Evolutionary conservation across 345 rosid genomes (phyloP).

Genomic region (Hypericum androsaemum): DNA sequence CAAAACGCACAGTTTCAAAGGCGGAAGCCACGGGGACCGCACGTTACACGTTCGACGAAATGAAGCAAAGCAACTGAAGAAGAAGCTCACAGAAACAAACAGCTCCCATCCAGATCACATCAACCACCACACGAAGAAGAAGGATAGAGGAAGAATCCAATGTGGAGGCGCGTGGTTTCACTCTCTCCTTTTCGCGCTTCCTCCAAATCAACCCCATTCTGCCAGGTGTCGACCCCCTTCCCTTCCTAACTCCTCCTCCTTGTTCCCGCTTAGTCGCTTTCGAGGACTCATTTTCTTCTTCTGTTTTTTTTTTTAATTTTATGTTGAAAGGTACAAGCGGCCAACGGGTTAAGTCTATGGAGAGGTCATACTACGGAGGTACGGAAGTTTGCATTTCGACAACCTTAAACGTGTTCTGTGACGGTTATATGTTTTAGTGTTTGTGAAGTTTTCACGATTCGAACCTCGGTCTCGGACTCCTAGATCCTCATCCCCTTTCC

Average conservation of each 20-base stretch:
- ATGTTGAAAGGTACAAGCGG: slow-evolving; percentile 22
- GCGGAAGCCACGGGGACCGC: no score
- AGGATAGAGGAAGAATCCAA: slow-evolving; percentile 11
- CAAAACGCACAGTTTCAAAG: no score
- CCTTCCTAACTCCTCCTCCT: not conserved
- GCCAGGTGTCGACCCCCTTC: slow-evolving; percentile 29
- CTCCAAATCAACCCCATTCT: slow-evolving; percentile 27
- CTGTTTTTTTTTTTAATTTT: slow-evolving; percentile 5
- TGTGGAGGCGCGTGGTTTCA: slow-evolving; percentile 77
- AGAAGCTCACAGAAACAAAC: no score
- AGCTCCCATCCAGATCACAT: not conserved
- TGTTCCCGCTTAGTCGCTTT: not conserved
- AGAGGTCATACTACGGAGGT: slow-evolving; percentile 33
- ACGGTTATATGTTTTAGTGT: no score
- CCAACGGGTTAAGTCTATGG: slow-evolving; percentile 24
- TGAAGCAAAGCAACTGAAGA: no score
- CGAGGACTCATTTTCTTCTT: not conserved
- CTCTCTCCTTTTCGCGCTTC: slow-evolving; percentile 48
- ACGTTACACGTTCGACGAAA: no score
- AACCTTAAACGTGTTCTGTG: no score
- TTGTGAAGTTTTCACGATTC: no score
- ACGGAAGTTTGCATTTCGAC: slow-evolving; percentile 15
- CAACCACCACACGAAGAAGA: not conserved
- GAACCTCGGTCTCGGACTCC: no score
- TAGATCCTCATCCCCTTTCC: no score